Base-by-base conservation (phyloP, 2,329 filamentous ascomycete species). In the Lomentospora prolificans region DNA sequence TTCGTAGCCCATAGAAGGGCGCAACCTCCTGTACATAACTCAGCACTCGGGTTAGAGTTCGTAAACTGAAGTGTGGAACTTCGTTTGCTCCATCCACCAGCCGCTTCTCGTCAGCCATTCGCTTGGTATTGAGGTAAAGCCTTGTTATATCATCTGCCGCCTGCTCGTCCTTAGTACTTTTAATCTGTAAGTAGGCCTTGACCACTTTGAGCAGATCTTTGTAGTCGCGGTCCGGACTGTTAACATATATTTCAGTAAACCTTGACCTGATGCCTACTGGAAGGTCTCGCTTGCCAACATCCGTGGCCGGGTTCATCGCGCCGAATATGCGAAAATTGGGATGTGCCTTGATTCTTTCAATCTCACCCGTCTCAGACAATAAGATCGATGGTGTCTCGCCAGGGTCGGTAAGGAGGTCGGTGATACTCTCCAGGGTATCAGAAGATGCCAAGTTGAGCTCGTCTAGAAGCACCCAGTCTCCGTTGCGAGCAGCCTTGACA, bases 261-360 rank as follows among this genome's bases (percentile, higher is more conserved):
- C 91, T 82, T 7, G 91, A 95, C 56, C 92, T 80, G 46, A 97
- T 82, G 1, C 92, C 91, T 55, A 89, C 84, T 0, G 92, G 90
- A 14, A 99, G 75, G 68, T 99, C 94, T 56, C 92, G 86, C 72
- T 99, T 99, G 58, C 95, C 94, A 56, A 96, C 85, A 72, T 99
- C 94, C 3, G 94, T 99, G 4, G 94, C 94, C 28, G 94, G 94
- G 65, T 99, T 99, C 94, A 99, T 99, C 27, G 95, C 94, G 53
- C 89, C 95, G 66, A 99, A 99, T 12, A 99, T 88, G 39, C 94
- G 85, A 68, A 99, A 99, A 60, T 96, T 85, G 0, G 90, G 86
- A 68, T 99, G 92, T 0, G 91, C 94, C 58, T 85, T 79, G 33
- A 99, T 85, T 60, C 91, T 83, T 68, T 97, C 90, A 46, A 96